Percentiles rank a stretch among this genome's conserved stretches.
Conservation (phyloP, 331 rosid genomes). For the Malus hybrid region DNA sequence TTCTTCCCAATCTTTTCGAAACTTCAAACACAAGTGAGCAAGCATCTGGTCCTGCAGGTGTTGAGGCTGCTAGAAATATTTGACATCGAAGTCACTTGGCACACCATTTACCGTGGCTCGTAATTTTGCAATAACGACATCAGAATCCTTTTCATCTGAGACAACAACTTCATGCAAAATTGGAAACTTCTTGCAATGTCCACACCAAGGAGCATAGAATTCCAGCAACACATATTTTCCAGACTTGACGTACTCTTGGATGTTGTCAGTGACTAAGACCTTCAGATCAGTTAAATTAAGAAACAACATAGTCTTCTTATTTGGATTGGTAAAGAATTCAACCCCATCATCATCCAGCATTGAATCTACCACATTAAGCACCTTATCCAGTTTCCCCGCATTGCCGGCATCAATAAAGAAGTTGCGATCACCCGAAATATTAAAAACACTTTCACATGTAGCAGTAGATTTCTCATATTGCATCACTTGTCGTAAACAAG, state of each 20-base stretch:
- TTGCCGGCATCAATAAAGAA: conserved; percentile 57
- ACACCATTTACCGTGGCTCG: conserved; percentile 71
- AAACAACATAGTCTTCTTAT: conserved; percentile 85
- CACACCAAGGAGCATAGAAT: conserved; percentile 84
- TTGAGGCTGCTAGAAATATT: conserved; percentile 29
- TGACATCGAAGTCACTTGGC: conserved; percentile 51
- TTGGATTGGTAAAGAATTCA: conserved; percentile 42
- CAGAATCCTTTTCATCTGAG: conserved; percentile 52
- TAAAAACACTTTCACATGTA: conserved; percentile 43
- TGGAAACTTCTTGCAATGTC: conserved; percentile 72
- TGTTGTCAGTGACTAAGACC: conserved; percentile 63
- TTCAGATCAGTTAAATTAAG: conserved; percentile 63
- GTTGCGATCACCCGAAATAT: conserved; percentile 70
- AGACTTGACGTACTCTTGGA: conserved; percentile 58
- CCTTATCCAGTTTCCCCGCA: too few species aligned
- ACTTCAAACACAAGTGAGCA: too few species aligned
- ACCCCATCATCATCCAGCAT: too few species aligned
- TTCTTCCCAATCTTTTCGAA: too few species aligned
- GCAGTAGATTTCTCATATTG: conserved; percentile 26
- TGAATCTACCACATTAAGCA: too few species aligned
- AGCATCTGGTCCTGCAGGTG: too few species aligned
- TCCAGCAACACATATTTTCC: conserved; percentile 78
- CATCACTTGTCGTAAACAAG: not conserved
- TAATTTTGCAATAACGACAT: conserved; percentile 71
- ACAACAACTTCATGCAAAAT: conserved; percentile 78